These are phyloP conservation scores for Apophysomyces elegans DNA, from an alignment of 371 early-diverging fungal species.

Conservation along the genomic window DNA sequence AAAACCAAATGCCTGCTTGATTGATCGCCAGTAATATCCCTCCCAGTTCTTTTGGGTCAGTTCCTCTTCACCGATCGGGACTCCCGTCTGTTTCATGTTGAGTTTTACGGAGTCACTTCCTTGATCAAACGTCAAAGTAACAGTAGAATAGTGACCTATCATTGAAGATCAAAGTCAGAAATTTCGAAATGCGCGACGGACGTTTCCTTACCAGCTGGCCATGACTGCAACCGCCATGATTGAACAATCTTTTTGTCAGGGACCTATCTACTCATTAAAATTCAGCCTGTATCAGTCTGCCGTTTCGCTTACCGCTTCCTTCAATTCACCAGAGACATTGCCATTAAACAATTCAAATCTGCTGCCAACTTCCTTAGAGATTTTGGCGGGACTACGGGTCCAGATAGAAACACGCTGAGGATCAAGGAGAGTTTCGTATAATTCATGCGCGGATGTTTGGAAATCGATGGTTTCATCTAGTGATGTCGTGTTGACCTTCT, in stretches of 20 bases:
- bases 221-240: constrained; percentile 84
- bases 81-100: constrained; percentile 81
- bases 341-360: constrained; percentile 84
- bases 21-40: constrained; percentile 92
- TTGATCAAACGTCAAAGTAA: constrained; percentile 78
- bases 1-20: constrained; percentile 89
- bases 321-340: constrained; percentile 83
- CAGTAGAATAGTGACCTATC: constrained; percentile 81
- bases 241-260: constrained; percentile 81
- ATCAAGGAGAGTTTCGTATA: constrained; percentile 83
- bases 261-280: constrained; percentile 25
- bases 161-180: background rate
- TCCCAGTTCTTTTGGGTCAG: constrained; percentile 86
- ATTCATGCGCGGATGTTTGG: constrained; percentile 83
- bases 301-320: constrained; percentile 59
- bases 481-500: constrained; percentile 68
- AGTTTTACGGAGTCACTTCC: constrained; percentile 69
- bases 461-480: constrained; percentile 82
- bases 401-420: constrained; percentile 75
- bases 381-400: constrained; percentile 75
- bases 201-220: constrained; percentile 72
- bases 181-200: background rate
- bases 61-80: constrained; percentile 91
- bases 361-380: constrained; percentile 59
- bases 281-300: background rate